Conservation (phyloP, 1,284 basidiomycete genomes). For the Marasmius fiardii region DNA sequence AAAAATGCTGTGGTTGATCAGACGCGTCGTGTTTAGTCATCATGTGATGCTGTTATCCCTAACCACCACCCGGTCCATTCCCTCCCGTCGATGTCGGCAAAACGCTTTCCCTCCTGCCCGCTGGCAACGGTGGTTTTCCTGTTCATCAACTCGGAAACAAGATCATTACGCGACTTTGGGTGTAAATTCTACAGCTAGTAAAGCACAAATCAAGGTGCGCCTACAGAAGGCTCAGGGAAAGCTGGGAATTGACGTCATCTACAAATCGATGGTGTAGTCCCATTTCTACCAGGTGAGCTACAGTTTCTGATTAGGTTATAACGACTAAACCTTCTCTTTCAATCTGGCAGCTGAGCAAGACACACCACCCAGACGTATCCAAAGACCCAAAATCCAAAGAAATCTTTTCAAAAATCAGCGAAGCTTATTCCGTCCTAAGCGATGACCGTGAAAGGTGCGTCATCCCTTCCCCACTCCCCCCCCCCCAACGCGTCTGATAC, state of each 20-base stretch:
- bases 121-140: constrained; percentile 6
- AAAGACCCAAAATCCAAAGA: constrained; percentile 35
- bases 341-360: constrained; percentile 43
- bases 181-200: constrained; percentile 33
- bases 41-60: constrained; percentile 1
- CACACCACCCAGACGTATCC: constrained; percentile 43
- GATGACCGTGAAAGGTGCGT: constrained; percentile 38
- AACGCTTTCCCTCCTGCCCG: background rate
- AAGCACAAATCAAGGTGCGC: constrained; percentile 43
- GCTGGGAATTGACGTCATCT: no score
- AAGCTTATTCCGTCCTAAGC: constrained; percentile 38
- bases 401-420: constrained; percentile 33
- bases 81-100: background rate
- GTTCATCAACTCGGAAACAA: background rate
- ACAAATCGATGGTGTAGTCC: constrained; percentile 24
- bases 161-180: constrained; percentile 43
- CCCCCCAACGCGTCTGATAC: no score
- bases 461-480: background rate
- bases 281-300: constrained; percentile 38
- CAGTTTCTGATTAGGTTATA: background rate
- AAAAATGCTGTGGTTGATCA: no score
- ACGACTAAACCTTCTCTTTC: background rate
- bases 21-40: background rate
- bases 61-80: background rate
- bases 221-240: no score